Conservation (phyloP, 306 rosid genomes). For the Trifolium pratense region DNA sequence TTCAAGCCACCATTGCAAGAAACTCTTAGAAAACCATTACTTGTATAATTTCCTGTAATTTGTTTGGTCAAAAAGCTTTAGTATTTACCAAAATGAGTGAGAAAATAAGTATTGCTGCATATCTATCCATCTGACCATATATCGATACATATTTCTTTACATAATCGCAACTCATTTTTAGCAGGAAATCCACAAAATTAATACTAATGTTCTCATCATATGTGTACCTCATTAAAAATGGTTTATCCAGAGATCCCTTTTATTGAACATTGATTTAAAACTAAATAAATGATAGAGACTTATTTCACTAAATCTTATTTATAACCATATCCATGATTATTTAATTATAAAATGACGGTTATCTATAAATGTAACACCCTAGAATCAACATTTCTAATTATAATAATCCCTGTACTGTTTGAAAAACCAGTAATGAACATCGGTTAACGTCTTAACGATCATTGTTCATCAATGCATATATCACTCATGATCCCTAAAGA, state of each 20-base stretch:
- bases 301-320: not conserved
- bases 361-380: not conserved
- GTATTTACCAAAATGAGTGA: conserved; percentile 17
- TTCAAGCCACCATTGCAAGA: conserved; percentile 99
- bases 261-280: not conserved
- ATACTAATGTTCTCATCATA: conserved; percentile 4
- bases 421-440: not conserved
- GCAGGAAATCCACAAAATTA: conserved; percentile 27
- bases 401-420: not conserved
- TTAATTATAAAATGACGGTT: not conserved
- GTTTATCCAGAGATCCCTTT: not conserved
- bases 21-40: conserved; percentile 96
- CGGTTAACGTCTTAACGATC: not conserved
- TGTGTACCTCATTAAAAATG: no score
- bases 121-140: not conserved
- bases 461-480: conserved; percentile 9
- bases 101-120: conserved; percentile 10
- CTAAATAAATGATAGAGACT: not conserved
- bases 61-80: conserved; percentile 27
- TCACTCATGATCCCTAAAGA: conserved; percentile 32
- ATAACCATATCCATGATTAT: not conserved
- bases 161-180: conserved; percentile 9
- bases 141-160: not conserved
- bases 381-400: not conserved
- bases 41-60: conserved; percentile 79